phyloP scores from a whole-genome alignment of 2,329 filamentous ascomycete species.

The Rhynchosporium secalis region DNA sequence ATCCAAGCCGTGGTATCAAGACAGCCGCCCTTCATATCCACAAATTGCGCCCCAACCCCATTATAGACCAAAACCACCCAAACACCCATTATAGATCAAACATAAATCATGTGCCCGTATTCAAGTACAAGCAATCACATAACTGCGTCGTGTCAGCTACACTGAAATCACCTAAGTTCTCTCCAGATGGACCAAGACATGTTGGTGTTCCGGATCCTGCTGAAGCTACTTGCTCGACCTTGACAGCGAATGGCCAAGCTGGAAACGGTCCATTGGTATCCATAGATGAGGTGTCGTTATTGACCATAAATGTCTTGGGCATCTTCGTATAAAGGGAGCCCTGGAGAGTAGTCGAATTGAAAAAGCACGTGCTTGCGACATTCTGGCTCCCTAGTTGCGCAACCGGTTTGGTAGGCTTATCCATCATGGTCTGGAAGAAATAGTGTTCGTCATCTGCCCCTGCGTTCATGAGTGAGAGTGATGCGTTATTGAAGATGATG shows the following conservation, averaged over 20 bases:
- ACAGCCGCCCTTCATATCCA: too few relatives aligned
- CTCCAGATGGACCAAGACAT: conserved; percentile 49
- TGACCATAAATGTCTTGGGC: conserved; percentile 44
- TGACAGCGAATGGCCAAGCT: conserved; percentile 59
- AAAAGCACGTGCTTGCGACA: conserved; percentile 56
- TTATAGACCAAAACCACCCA: not conserved
- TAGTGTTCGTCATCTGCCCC: conserved; percentile 55
- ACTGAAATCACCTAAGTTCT: conserved; percentile 43
- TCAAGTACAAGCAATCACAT: conserved; percentile 37
- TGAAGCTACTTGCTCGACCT: conserved; percentile 52
- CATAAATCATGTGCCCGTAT: conserved; percentile 31
- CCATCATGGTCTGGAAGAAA: conserved; percentile 54
- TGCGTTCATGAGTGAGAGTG: conserved; percentile 50
- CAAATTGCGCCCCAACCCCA: too few relatives aligned
- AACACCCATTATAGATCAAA: not conserved
- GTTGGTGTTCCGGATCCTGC: conserved; percentile 52
- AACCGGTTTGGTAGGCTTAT: conserved; percentile 54
- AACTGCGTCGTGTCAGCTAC: conserved; percentile 27
- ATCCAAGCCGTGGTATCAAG: too few relatives aligned
- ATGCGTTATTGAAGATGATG: conserved; percentile 54
- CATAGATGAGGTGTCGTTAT: conserved; percentile 37
- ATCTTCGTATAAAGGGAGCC: conserved; percentile 62
- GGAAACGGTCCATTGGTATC: conserved; percentile 38
- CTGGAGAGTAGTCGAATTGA: conserved; percentile 54
- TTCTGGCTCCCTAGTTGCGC: conserved; percentile 46